Evolutionary conservation across 768 basidiomycete species (phyloP).

Genomic region (Lepiota venenata): DNA sequence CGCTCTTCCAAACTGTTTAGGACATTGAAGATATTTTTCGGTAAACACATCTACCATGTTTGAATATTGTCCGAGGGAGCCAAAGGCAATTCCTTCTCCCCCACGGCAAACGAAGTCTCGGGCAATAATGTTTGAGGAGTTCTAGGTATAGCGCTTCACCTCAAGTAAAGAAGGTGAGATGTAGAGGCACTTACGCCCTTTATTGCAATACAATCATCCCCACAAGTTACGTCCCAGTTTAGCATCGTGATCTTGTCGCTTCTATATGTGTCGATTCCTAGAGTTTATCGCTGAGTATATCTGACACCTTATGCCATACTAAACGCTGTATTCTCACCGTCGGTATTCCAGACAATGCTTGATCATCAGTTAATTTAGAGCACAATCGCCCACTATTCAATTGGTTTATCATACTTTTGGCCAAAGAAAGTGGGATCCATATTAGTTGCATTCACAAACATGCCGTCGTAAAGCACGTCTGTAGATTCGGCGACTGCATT

Average conservation of each 20-base stretch:
- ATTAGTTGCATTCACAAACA: slow-evolving; percentile 56
- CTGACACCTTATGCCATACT: not conserved
- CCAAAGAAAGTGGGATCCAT: slow-evolving; percentile 45
- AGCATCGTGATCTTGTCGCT: slow-evolving; percentile 43
- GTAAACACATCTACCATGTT: slow-evolving; percentile 35
- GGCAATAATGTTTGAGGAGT: slow-evolving; percentile 49
- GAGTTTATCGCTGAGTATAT: not conserved
- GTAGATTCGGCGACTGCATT: slow-evolving; percentile 50
- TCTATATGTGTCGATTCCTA: slow-evolving; percentile 55
- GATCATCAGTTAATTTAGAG: not conserved
- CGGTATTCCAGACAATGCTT: slow-evolving; percentile 58
- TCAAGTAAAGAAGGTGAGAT: not conserved
- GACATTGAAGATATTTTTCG: not conserved
- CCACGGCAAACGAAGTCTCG: slow-evolving; percentile 51
- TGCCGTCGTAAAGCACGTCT: slow-evolving; percentile 51
- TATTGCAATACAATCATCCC: slow-evolving; percentile 63
- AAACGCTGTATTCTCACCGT: slow-evolving; percentile 33
- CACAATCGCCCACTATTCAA: too few relatives aligned
- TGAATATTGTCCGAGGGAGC: slow-evolving; percentile 55
- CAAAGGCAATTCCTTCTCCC: slow-evolving; percentile 60
- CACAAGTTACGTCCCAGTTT: slow-evolving; percentile 62
- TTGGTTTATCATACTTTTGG: slow-evolving; percentile 36
- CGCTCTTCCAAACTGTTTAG: slow-evolving; percentile 30
- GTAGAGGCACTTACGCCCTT: slow-evolving; percentile 44
- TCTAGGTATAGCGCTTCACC: slow-evolving; percentile 28